Base-by-base conservation (phyloP, 805 yeast species). In the Nakazawaea peltata region DNA sequence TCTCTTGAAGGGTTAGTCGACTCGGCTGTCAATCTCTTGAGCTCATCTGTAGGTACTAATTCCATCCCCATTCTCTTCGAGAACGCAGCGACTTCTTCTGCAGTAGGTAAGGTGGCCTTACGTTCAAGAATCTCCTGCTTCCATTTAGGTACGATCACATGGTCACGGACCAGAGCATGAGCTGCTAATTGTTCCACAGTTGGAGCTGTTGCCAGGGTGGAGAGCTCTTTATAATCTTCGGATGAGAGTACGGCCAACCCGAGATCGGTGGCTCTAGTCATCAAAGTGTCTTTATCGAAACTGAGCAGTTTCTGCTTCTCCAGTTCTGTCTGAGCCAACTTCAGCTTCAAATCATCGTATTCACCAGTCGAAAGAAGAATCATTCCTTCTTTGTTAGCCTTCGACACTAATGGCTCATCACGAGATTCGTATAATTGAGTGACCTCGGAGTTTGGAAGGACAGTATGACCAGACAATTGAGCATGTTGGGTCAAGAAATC, bases 381-480 rank as follows among this genome's bases (percentile, higher is more conserved):
- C 21, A 56, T 48, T 8, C 56, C 58, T 5, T 52, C 41, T 14
- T 52, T 52, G 21, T 51, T 42, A n/a, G 67, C 40, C 25, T 50
- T 50, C 0, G 56, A 61, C 4, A 41, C 18, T 2, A 58, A 42
- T 11, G 55, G 53, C 2, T 24, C 18, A 3, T 19, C 7, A 10
- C 32, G 18, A 6, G 28, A 33, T 9, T 26, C 8, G 11, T 12
- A n/a, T 2, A 37, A 15, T 5, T 33, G 19, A 12, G 23, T 25
- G 14, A 37, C 25, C 19, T 37, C 37, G 15, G 17, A 23, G 6
- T 26, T 34, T 5, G 47, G 41, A 13, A 53, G 29, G 5, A 51
- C 19, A 7, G 33, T 29, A 31, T 44, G 49, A 19, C 42, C 40
- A 14, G 18, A 28, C 30, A 23, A 23, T 4, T 25, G 5, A 11